Evolutionary conservation across 31 red algal species (phyloP).

Genomic region (Asparagopsis taxiformis): DNA sequence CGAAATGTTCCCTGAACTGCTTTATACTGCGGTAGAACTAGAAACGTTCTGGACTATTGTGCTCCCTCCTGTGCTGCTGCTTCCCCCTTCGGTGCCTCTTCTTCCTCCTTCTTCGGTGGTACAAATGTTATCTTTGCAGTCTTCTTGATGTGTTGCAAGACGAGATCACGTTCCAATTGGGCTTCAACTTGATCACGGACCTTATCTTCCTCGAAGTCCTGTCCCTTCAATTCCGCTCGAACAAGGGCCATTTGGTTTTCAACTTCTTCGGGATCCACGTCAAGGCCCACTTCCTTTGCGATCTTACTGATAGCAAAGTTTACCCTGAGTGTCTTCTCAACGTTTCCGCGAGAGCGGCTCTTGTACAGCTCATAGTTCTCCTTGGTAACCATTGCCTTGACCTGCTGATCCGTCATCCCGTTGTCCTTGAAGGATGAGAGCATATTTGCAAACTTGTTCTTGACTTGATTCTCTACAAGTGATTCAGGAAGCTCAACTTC

Average conservation of each 20-base stretch:
- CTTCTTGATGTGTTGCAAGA: constrained; percentile 69
- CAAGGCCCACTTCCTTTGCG: constrained; percentile 64
- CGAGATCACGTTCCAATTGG: constrained; percentile 66
- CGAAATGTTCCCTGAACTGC: too few species aligned
- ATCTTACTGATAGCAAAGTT: constrained; percentile 88
- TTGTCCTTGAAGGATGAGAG: constrained; percentile 82
- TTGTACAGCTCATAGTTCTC: constrained; percentile 92
- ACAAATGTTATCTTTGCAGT: constrained; percentile 55
- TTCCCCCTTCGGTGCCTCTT: too few species aligned
- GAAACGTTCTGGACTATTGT: too few species aligned
- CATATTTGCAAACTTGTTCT: constrained; percentile 90
- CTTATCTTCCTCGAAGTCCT: constrained; percentile 60
- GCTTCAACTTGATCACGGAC: constrained; percentile 76
- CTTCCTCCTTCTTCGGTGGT: constrained; percentile 25
- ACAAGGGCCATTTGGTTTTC: constrained; percentile 67
- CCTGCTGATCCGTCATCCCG: constrained; percentile 81
- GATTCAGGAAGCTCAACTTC: constrained; percentile 91
- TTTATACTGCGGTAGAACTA: too few species aligned
- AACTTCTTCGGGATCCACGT: constrained; percentile 46
- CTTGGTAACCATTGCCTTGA: constrained; percentile 91
- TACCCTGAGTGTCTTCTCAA: constrained; percentile 70
- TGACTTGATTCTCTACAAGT: constrained; percentile 85
- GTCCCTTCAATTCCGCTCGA: constrained; percentile 69
- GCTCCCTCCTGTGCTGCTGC: too few species aligned
- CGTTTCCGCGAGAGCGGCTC: constrained; percentile 56